Evolutionary conservation across 495 filamentous ascomycete species (phyloP), one percentile per base, ranked within the genome.

Genomic region (Aspergillus sclerotiicarbonarius): DNA sequence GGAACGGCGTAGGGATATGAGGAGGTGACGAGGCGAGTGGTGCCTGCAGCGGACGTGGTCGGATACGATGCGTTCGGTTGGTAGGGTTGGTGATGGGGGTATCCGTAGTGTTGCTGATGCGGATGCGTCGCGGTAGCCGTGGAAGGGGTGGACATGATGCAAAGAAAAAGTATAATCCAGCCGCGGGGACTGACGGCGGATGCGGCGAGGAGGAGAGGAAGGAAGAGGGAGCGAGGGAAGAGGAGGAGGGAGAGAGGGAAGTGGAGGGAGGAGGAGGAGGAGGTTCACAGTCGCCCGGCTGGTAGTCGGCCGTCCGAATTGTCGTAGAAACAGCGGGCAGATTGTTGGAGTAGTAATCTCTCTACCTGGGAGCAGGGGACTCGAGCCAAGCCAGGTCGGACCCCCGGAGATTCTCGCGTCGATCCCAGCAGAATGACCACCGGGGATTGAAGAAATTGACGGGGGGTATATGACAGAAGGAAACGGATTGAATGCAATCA

Each of bases 91-190:
- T 89, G 87, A 72, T 88, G 87, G 66, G 87, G 83, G 65, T 87
- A 83, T 58, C 80, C 78, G 73, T 87, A 88, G 65, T 82, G 82
- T 61, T 85, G 85, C 65, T 88, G 87, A 63, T 88, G 87, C 61
- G 84, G 82, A 68, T 89, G 81, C 62, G 89, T 90, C 61, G 89
- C 87, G 59, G 87, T 90, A 47, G 87, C 88, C 48, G 87, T 90
- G 48, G 90, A 92, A 46, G 90, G 90, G 16, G 90, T 91, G 76
- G 90, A 93, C 90, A 95, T 95, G 67, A 65, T 76, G 72, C 60
- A 71, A 54, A 49, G 59, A 62, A 50, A 31, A 50, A 29, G 47
- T n/a, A 58, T 54, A 66, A 64, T 64, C 63, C 66, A 41, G 63
- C 68, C 66, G 70, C 63, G 68, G 60, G 69, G 61, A 68, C 63